Evolutionary conservation across 108 stramenopile species (phyloP).

Genomic region (Aurantiochytrium sp.): DNA sequence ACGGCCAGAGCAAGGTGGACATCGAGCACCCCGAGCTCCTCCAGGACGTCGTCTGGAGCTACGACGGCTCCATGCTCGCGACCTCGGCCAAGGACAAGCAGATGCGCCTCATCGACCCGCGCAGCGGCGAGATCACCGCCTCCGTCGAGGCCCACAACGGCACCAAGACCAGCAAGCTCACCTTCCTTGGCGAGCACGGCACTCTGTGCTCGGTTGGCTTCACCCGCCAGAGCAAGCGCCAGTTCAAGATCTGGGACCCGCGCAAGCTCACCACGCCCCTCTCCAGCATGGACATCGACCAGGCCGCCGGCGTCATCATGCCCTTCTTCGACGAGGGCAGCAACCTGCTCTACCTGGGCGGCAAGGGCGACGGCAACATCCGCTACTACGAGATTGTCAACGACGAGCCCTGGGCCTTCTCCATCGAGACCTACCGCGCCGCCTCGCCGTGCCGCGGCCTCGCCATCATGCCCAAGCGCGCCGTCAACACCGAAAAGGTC

Average conservation of each 20-base stretch:
- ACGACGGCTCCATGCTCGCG: conserved; percentile 76
- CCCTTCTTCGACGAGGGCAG: conserved; percentile 92
- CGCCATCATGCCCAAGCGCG: conserved; percentile 93
- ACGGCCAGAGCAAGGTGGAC: conserved; percentile 58
- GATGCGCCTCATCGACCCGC: conserved; percentile 79
- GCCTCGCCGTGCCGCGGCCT: conserved; percentile 89
- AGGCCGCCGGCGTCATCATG: conserved; percentile 90
- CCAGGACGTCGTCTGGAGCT: conserved; percentile 94
- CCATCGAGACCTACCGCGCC: conserved; percentile 89
- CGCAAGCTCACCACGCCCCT: conserved; percentile 70
- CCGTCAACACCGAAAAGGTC: conserved; percentile 79
- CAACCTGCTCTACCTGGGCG: conserved; percentile 86
- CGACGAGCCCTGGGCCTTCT: conserved; percentile 91
- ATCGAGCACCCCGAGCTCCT: conserved; percentile 72
- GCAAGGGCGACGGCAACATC: conserved; percentile 98
- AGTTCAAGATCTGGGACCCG: conserved; percentile 97
- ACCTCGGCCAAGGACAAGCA: conserved; percentile 90
- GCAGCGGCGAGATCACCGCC: conserved; percentile 57
- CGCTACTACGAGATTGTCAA: conserved; percentile 90
- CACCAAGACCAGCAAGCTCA: conserved; percentile 79
- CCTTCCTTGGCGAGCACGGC: conserved; percentile 75
- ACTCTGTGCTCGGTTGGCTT: conserved; percentile 87
- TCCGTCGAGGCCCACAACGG: conserved; percentile 84
- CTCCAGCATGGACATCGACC: conserved; percentile 78
- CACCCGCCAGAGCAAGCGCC: conserved; percentile 77